Evolutionary conservation across 169 alveolate genomes (phyloP).

Genomic region (Plasmodium chabaudi): DNA sequence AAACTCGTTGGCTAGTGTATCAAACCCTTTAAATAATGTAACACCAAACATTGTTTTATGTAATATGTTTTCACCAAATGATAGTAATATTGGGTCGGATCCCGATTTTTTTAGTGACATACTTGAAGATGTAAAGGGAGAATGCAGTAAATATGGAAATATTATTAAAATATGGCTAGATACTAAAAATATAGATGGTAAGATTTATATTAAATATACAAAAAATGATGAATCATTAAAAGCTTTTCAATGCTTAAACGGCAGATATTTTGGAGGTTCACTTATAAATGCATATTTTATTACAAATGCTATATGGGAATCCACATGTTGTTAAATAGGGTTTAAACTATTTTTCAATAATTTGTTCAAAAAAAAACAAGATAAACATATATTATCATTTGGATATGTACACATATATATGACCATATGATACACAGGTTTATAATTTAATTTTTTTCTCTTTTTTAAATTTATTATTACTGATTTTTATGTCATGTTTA

Average conservation of each 20-base stretch:
- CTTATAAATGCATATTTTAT: slow-evolving; percentile 83
- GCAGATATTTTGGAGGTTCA: slow-evolving; percentile 91
- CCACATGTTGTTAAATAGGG: slow-evolving; percentile 21
- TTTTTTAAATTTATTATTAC: too few relatives aligned
- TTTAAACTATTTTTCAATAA: background rate
- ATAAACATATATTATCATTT: too few relatives aligned
- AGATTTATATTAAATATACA: slow-evolving; percentile 87
- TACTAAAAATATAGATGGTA: slow-evolving; percentile 85
- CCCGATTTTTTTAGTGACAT: slow-evolving; percentile 89
- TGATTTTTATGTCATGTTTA: too few relatives aligned
- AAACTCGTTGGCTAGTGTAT: background rate
- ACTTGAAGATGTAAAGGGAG: slow-evolving; percentile 91
- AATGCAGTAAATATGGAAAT: slow-evolving; percentile 91
- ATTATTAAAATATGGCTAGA: slow-evolving; percentile 86
- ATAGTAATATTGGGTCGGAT: slow-evolving; percentile 80
- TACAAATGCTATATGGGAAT: slow-evolving; percentile 81
- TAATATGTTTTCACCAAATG: slow-evolving; percentile 89
- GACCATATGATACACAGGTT: too few relatives aligned
- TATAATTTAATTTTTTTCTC: too few relatives aligned
- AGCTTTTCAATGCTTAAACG: slow-evolving; percentile 85
- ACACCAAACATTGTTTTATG: slow-evolving; percentile 84
- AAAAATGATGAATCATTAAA: slow-evolving; percentile 81
- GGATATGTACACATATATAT: too few relatives aligned
- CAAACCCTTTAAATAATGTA: slow-evolving; percentile 13
- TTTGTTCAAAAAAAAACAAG: too few relatives aligned